Evolutionary conservation across 2,329 filamentous ascomycete genomes (phyloP).

Genomic region (Stachybotrys echinatus): DNA sequence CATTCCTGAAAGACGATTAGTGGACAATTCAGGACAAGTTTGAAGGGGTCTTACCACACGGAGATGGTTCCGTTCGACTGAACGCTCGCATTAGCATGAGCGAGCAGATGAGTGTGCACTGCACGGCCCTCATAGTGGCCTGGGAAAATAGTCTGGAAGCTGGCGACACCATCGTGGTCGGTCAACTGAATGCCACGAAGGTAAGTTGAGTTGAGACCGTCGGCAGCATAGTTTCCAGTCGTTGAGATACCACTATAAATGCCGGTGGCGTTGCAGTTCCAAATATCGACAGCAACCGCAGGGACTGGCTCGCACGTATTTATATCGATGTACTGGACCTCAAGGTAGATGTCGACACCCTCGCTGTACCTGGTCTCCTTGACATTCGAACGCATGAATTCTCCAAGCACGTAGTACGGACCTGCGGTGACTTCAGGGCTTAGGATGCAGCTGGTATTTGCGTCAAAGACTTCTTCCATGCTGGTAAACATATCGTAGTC

Average conservation of each 20-base stretch:
- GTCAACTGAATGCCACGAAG: slow-evolving; percentile 34
- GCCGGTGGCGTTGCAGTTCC: slow-evolving; percentile 40
- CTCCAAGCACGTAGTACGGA: slow-evolving; percentile 31
- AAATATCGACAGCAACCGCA: slow-evolving; percentile 34
- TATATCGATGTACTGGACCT: slow-evolving; percentile 37
- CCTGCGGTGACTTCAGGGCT: too few species aligned
- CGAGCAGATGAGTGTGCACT: slow-evolving; percentile 34
- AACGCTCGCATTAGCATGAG: slow-evolving; percentile 27
- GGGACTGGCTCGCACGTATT: slow-evolving; percentile 33
- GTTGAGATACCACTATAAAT: slow-evolving; percentile 36
- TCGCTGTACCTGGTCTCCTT: slow-evolving; percentile 31
- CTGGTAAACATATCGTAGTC: too few species aligned
- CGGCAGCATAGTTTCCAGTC: slow-evolving; percentile 26
- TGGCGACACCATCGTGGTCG: slow-evolving; percentile 31
- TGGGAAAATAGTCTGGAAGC: slow-evolving; percentile 37
- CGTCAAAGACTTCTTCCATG: too few species aligned
- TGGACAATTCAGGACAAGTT: too few species aligned
- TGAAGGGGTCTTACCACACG: too few species aligned
- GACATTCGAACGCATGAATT: slow-evolving; percentile 31
- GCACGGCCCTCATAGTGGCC: slow-evolving; percentile 36
- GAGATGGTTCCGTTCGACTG: slow-evolving; percentile 45
- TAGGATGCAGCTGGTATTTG: too few species aligned
- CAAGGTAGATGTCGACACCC: slow-evolving; percentile 33
- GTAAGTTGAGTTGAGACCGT: slow-evolving; percentile 26
- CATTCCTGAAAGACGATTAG: slow-evolving; percentile 5